phyloP scores from a whole-genome alignment of 1,284 basidiomycete genomes.

The Moesziomyces globuligerus region DNA sequence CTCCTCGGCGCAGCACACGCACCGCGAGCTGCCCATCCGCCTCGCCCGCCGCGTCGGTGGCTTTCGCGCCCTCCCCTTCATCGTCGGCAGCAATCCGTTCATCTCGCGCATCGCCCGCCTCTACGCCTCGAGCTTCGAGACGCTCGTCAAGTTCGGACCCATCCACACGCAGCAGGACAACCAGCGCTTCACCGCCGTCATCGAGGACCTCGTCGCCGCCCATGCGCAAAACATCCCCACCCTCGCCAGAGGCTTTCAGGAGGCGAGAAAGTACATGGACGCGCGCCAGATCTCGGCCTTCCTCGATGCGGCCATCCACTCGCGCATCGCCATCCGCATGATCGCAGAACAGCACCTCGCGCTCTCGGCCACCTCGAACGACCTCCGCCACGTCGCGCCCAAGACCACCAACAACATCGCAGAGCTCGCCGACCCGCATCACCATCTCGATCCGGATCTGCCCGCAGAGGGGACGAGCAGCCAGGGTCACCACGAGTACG shows the following conservation, averaged over 20 bases:
- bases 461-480: conserved; percentile 21
- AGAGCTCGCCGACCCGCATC: conserved; percentile 8
- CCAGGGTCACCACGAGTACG: conserved; percentile 36
- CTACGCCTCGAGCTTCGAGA: conserved; percentile 79
- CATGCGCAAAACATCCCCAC: conserved; percentile 89
- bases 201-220: conserved; percentile 78
- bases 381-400: conserved; percentile 5
- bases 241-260: conserved; percentile 89
- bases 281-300: conserved; percentile 80
- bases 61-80: conserved; percentile 69
- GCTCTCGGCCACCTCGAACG: conserved; percentile 67
- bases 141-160: conserved; percentile 76
- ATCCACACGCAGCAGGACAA: conserved; percentile 79
- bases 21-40: conserved; percentile 64
- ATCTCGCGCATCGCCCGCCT: conserved; percentile 79
- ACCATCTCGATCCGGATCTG: conserved; percentile 40
- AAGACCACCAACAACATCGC: conserved; percentile 12
- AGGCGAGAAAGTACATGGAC: conserved; percentile 84
- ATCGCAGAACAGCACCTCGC: conserved; percentile 93
- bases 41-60: conserved; percentile 61
- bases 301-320: conserved; percentile 84
- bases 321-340: conserved; percentile 84
- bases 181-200: conserved; percentile 74
- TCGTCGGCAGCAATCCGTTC: conserved; percentile 89
- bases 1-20: conserved; percentile 60